Conservation (phyloP, 208 protist genomes). For the Kentomonas sorsogonicus region DNA sequence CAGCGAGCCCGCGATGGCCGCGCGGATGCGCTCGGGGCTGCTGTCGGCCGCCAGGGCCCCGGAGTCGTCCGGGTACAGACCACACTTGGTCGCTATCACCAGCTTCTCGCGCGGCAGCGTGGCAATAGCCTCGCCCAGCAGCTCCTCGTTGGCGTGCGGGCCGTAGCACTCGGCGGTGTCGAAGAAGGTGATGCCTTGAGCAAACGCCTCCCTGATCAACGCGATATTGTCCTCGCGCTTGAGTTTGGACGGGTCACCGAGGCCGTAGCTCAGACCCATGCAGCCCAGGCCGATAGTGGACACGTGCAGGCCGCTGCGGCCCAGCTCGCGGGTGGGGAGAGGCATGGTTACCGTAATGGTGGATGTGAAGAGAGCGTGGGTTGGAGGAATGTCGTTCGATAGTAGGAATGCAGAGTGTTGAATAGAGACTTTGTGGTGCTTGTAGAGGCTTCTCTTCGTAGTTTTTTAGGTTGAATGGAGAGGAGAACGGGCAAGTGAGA, state of each 20-base stretch:
- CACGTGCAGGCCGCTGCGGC: constrained; percentile 19
- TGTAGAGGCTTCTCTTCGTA: not conserved
- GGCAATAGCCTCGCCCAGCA: constrained; percentile 25
- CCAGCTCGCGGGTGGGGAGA: constrained; percentile 19
- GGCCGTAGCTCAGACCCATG: constrained; percentile 30
- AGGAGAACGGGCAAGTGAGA: constrained; percentile 1
- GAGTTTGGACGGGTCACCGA: constrained; percentile 13
- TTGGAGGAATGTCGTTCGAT: not conserved
- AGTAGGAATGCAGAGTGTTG: constrained; percentile 4
- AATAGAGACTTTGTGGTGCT: not conserved
- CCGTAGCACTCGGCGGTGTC: constrained; percentile 34
- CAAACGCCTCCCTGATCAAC: constrained; percentile 23
- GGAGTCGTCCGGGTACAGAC: constrained; percentile 14
- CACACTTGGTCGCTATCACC: constrained; percentile 28
- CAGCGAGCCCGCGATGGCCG: constrained; percentile 30
- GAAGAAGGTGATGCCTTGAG: constrained; percentile 29
- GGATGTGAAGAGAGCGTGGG: too few species aligned
- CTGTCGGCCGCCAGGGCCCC: constrained; percentile 7
- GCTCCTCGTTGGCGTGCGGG: constrained; percentile 24
- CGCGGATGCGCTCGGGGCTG: constrained; percentile 14
- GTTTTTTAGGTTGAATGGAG: not conserved
- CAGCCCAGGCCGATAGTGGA: constrained; percentile 30
- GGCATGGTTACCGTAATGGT: too few species aligned
- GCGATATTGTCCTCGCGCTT: constrained; percentile 15
- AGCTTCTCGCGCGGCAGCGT: constrained; percentile 20